These are phyloP conservation scores for Gossypium sturtianum DNA, from an alignment of 345 rosid species.

Conservation along the genomic window DNA sequence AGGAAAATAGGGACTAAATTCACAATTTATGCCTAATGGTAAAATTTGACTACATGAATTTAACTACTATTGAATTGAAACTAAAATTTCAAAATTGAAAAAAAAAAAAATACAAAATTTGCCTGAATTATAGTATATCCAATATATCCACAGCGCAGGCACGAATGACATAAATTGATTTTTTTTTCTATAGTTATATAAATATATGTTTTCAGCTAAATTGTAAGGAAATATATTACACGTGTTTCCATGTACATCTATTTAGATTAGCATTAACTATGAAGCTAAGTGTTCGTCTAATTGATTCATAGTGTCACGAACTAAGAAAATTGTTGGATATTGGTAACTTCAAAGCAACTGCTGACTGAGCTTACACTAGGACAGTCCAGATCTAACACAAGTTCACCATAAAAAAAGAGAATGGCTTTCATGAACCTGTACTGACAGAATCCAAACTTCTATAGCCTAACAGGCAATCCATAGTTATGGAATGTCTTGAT, in stretches of 20 bases:
- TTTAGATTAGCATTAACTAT: background rate
- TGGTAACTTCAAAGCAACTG: background rate
- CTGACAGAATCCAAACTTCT: background rate
- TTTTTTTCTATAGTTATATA: too few species aligned
- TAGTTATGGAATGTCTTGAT: conserved; percentile 71
- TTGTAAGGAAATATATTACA: background rate
- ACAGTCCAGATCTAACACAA: background rate
- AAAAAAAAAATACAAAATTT: too few species aligned
- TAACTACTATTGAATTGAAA: too few species aligned
- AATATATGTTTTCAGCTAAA: too few species aligned
- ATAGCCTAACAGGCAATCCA: conserved; percentile 50
- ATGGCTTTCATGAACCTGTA: background rate
- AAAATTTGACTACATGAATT: too few species aligned
- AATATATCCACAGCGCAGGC: too few species aligned
- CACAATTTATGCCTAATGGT: too few species aligned
- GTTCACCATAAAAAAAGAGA: background rate
- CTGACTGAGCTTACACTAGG: background rate
- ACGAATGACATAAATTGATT: too few species aligned
- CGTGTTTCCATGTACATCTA: background rate
- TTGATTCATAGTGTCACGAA: background rate
- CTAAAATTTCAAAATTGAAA: too few species aligned
- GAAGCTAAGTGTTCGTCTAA: background rate
- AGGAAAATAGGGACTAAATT: too few species aligned
- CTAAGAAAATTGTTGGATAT: background rate
- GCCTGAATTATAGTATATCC: too few species aligned